phyloP scores from a whole-genome alignment of 2,329 filamentous ascomycete genomes.

The Coniochaeta sp. region DNA sequence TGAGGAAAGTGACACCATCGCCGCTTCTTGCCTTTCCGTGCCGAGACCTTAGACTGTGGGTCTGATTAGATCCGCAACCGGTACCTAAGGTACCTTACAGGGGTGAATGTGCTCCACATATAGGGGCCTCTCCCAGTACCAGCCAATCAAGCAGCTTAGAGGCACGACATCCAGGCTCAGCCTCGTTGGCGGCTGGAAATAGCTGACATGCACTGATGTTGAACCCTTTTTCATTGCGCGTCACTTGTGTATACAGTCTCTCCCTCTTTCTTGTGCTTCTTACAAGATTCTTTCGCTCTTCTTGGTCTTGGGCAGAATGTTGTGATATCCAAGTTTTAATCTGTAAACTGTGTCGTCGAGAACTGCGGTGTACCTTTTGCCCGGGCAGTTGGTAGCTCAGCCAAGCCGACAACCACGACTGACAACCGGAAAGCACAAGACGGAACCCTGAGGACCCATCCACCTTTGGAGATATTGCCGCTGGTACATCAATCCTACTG shows the following conservation, averaged over 20 bases:
- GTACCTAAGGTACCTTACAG: background rate
- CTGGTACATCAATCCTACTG: background rate
- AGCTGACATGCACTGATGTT: background rate
- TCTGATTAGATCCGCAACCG: background rate
- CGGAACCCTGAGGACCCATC: background rate
- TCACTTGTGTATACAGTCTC: background rate
- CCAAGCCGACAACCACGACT: background rate
- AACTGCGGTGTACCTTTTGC: background rate
- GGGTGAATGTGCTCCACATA: background rate
- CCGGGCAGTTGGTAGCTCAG: background rate
- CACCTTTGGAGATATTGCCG: background rate
- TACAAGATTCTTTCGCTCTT: background rate
- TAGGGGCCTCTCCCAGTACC: background rate
- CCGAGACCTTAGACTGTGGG: background rate
- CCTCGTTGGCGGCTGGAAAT: slow-evolving; percentile 1
- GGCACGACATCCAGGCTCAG: background rate
- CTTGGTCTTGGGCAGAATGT: background rate
- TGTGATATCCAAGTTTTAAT: background rate
- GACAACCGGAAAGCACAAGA: background rate
- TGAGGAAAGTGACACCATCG: slow-evolving; percentile 9
- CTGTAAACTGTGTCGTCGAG: background rate
- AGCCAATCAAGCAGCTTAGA: background rate
- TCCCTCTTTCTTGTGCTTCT: background rate
- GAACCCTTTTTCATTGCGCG: background rate
- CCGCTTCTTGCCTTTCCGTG: slow-evolving; percentile 5